Conservation (phyloP, 345 rosid species). For the Cardamine resedifolia region DNA sequence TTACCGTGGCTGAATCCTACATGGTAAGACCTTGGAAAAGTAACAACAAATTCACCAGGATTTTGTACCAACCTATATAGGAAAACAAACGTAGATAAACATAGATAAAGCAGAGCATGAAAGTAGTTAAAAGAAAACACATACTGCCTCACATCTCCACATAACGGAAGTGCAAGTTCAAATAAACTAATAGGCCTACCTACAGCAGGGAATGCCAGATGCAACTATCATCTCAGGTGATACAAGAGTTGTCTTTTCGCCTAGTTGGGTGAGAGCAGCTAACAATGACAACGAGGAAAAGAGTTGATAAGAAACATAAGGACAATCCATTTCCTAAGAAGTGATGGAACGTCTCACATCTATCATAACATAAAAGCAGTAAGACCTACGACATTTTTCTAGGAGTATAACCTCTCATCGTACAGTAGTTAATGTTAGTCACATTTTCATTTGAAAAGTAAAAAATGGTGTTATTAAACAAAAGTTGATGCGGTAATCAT, state of each 20-base stretch:
- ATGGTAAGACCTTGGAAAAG: constrained; percentile 99
- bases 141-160: constrained; percentile 12
- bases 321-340: background rate
- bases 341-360: background rate
- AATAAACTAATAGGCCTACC: constrained; percentile 51
- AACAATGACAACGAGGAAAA: constrained; percentile 33
- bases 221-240: constrained; percentile 83
- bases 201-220: constrained; percentile 93
- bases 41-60: constrained; percentile 99
- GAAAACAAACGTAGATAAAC: constrained; percentile 24
- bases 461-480: background rate
- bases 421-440: background rate
- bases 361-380: constrained; percentile 8
- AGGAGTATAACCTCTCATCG: background rate
- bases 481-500: background rate
- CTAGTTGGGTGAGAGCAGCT: constrained; percentile 87
- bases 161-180: constrained; percentile 6
- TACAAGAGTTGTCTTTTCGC: constrained; percentile 97
- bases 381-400: constrained; percentile 8
- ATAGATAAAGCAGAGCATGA: constrained; percentile 25
- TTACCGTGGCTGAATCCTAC: constrained; percentile 99
- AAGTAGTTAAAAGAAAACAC: constrained; percentile 27
- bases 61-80: constrained; percentile 82
- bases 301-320: constrained; percentile 24
- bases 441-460: background rate